Evolutionary conservation across 495 filamentous ascomycete species (phyloP).

Genomic region (Filosporella fistucella): DNA sequence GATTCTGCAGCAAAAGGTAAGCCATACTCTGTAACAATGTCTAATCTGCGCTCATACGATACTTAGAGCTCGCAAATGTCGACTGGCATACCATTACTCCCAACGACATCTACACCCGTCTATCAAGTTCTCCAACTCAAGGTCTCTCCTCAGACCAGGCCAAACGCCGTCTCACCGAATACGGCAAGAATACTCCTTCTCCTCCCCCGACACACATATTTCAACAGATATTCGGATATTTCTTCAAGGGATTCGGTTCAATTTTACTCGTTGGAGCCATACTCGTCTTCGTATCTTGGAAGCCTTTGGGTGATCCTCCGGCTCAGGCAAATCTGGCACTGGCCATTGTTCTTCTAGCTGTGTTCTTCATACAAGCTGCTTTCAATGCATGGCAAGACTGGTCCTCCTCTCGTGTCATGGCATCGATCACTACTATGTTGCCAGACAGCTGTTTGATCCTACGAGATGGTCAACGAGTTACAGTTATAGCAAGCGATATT

Average conservation of each 20-base stretch:
- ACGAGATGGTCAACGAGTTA: conserved; percentile 48
- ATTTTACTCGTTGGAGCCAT: conserved; percentile 58
- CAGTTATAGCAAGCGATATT: conserved; percentile 49
- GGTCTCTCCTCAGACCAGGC: conserved; percentile 48
- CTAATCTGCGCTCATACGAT: background rate
- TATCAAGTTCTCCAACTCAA: conserved; percentile 40
- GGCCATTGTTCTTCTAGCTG: conserved; percentile 57
- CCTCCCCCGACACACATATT: conserved; percentile 52
- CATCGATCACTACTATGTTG: conserved; percentile 62
- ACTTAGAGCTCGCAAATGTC: conserved; percentile 33
- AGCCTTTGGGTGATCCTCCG: conserved; percentile 64
- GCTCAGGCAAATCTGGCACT: conserved; percentile 59
- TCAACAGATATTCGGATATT: conserved; percentile 56
- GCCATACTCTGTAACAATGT: background rate
- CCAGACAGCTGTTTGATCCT: conserved; percentile 58
- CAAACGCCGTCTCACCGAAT: conserved; percentile 41
- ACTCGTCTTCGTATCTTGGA: conserved; percentile 66
- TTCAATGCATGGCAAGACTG: conserved; percentile 66
- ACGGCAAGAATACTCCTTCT: conserved; percentile 58
- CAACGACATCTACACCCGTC: conserved; percentile 49
- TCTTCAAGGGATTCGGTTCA: conserved; percentile 68
- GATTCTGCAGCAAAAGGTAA: conserved; percentile 38
- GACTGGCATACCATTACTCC: conserved; percentile 54
- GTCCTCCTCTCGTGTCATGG: conserved; percentile 59
- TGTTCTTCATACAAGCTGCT: conserved; percentile 64